Evolutionary conservation across 2,329 filamentous ascomycete genomes (phyloP), one percentile per base, ranked within the genome.

Genomic region (Atkinsonella hypoxylon): DNA sequence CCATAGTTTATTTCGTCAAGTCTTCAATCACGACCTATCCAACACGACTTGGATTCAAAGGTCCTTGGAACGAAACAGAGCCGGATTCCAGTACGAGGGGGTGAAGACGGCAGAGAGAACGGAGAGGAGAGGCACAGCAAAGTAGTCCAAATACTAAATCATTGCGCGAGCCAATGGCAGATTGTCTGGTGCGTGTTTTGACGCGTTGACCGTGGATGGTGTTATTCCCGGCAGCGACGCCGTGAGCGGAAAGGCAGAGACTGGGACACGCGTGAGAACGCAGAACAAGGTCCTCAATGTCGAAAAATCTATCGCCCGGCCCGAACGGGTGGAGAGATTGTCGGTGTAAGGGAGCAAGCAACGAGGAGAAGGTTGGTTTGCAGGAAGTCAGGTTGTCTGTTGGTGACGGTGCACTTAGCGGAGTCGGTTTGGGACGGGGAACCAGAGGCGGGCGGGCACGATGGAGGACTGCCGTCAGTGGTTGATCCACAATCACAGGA

Each of bases 371-470:
- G 40, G 22, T 3, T 38, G 26, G n/a, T 49, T 49, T 20, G 40
- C 18, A 32, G 26, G 31, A 18, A 47, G 13, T 17, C 9, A 15
- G 32, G 13, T 36, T n/a, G 39, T 44, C 20, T n/a, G 39, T 44
- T 20, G 45, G 47, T n/a, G 39, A 44, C 47, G 3, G 22, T 41
- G n/a, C 38, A 9, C 6, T 34, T 34, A 50, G 47, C 47, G 44
- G 51, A 52, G 51, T 47, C 44, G n/a, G 47, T 47, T 31, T 39
- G 38, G 18, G 15, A 38, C 20, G 40, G 12, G 45, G 26, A 22
- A 41, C 38, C 38, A 40, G 9, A 40, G 17, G 38, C 38, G 4
- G 11, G 45, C 31, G 45, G 31, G 18, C 12, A n/a, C 17, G n/a
- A 13, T 9, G 39, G 39, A 15, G 17, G 39, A 26, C 10, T 36